Conservation (phyloP, 2,329 filamentous ascomycete species). For the Phialophora macrospora region DNA sequence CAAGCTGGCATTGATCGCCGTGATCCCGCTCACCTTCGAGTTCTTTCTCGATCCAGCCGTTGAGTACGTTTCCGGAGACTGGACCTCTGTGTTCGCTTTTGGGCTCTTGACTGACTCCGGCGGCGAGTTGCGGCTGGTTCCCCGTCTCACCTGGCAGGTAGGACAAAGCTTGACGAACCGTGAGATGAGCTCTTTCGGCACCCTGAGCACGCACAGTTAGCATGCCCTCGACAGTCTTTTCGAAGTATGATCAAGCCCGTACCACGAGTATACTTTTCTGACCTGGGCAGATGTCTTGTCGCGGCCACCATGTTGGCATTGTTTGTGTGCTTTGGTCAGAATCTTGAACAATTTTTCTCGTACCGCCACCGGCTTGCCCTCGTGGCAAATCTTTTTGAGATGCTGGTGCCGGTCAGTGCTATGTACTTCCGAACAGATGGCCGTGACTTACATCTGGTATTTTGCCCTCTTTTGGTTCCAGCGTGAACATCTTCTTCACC, state of each 20-base stretch:
- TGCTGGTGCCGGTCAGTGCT: conserved; percentile 36
- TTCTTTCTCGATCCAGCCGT: conserved; percentile 25
- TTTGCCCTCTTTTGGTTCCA: conserved; percentile 48
- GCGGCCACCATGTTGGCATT: conserved; percentile 58
- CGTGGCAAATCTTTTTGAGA: conserved; percentile 53
- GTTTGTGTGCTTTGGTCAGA: conserved; percentile 55
- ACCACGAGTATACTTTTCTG: conserved; percentile 57
- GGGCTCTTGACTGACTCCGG: conserved; percentile 31
- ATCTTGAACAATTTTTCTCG: conserved; percentile 59
- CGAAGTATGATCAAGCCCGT: conserved; percentile 31
- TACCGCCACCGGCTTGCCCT: conserved; percentile 59
- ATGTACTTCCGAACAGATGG: not conserved
- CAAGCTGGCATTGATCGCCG: conserved; percentile 17
- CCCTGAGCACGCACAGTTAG: conserved; percentile 44
- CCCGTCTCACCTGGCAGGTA: conserved; percentile 55
- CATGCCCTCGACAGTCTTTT: not conserved
- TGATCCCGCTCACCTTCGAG: conserved; percentile 20
- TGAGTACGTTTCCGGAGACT: conserved; percentile 22
- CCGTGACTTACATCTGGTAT: conserved; percentile 45
- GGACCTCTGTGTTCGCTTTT: conserved; percentile 22
- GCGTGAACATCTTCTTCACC: conserved; percentile 60
- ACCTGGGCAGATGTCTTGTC: conserved; percentile 60
- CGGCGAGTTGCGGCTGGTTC: conserved; percentile 41
- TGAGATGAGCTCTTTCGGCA: conserved; percentile 58
- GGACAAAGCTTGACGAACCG: conserved; percentile 58